Evolutionary conservation across 768 basidiomycete species (phyloP).

Genomic region (Chalciporus sphaerocephalus): DNA sequence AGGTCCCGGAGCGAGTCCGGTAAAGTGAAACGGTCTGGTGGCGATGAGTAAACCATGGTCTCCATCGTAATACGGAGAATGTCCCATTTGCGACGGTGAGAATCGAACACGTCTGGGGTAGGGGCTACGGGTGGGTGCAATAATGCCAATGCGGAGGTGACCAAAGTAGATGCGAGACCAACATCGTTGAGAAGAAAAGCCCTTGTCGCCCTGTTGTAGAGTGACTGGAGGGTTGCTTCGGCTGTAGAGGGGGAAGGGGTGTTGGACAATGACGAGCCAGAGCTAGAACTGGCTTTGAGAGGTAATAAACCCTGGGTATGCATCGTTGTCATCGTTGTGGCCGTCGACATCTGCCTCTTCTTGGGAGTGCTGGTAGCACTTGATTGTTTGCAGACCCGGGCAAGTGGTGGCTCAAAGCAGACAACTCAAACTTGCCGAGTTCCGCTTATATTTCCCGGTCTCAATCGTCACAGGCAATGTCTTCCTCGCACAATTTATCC

Average conservation of each 20-base stretch:
- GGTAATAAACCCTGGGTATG: slow-evolving; percentile 27
- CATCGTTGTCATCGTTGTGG: slow-evolving; percentile 39
- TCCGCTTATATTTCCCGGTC: slow-evolving; percentile 1
- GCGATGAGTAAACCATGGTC: slow-evolving; percentile 61
- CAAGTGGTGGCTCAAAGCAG: neutral
- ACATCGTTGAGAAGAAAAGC: slow-evolving; percentile 77
- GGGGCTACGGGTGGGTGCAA: slow-evolving; percentile 40
- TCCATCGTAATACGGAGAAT: slow-evolving; percentile 82
- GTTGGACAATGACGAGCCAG: slow-evolving; percentile 4
- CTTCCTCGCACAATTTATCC: no score
- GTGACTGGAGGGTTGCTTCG: slow-evolving; percentile 54
- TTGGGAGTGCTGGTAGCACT: slow-evolving; percentile 5
- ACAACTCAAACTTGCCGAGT: neutral
- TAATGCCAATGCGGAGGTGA: slow-evolving; percentile 65
- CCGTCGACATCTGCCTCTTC: slow-evolving; percentile 42
- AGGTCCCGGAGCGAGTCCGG: slow-evolving; percentile 51
- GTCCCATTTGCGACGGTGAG: slow-evolving; percentile 77
- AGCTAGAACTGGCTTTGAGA: slow-evolving; percentile 32
- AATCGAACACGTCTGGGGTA: slow-evolving; percentile 39
- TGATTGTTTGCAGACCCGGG: slow-evolving; percentile 21
- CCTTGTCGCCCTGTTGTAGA: slow-evolving; percentile 73
- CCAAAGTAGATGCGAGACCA: slow-evolving; percentile 57
- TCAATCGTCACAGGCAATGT: neutral
- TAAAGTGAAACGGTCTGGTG: slow-evolving; percentile 37
- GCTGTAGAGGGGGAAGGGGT: slow-evolving; percentile 25